phyloP scores from a whole-genome alignment of 2,329 filamentous ascomycete genomes.

The Penicillium corylophilum region DNA sequence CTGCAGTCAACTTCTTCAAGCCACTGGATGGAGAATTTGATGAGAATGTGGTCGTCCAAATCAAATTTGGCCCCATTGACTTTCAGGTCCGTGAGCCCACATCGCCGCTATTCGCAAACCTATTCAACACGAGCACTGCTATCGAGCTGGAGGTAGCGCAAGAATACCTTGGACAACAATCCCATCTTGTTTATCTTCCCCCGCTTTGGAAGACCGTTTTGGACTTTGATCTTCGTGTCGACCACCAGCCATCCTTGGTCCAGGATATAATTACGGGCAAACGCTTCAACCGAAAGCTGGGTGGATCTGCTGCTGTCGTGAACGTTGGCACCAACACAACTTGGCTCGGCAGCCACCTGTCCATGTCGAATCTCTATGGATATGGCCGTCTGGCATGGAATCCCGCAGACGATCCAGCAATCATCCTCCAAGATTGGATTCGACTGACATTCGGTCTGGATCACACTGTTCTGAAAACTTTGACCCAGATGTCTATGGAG shows the following conservation, averaged over 20 bases:
- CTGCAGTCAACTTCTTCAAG: constrained; percentile 66
- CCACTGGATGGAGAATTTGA: constrained; percentile 65
- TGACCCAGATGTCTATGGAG: constrained; percentile 63
- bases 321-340: constrained; percentile 66
- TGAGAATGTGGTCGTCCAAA: constrained; percentile 69
- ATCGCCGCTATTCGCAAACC: constrained; percentile 62
- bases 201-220: constrained; percentile 68
- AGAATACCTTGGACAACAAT: constrained; percentile 71
- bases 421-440: constrained; percentile 65
- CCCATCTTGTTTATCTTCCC: constrained; percentile 65
- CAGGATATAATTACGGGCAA: constrained; percentile 62
- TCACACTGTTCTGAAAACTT: constrained; percentile 54
- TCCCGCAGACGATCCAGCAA: constrained; percentile 49
- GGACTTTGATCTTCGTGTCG: constrained; percentile 65
- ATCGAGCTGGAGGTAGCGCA: constrained; percentile 65
- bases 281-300: constrained; percentile 56
- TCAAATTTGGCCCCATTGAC: constrained; percentile 73
- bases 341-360: constrained; percentile 68
- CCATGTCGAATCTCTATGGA: constrained; percentile 71
- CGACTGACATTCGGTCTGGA: constrained; percentile 63
- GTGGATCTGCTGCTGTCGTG: constrained; percentile 65
- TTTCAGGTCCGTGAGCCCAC: constrained; percentile 69
- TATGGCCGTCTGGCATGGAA: constrained; percentile 68
- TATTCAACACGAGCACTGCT: constrained; percentile 59
- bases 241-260: constrained; percentile 56